Percentiles rank a stretch among this genome's conserved stretches.
phyloP scores from a whole-genome alignment of 768 basidiomycete genomes.

The Amanita jacksonii region DNA sequence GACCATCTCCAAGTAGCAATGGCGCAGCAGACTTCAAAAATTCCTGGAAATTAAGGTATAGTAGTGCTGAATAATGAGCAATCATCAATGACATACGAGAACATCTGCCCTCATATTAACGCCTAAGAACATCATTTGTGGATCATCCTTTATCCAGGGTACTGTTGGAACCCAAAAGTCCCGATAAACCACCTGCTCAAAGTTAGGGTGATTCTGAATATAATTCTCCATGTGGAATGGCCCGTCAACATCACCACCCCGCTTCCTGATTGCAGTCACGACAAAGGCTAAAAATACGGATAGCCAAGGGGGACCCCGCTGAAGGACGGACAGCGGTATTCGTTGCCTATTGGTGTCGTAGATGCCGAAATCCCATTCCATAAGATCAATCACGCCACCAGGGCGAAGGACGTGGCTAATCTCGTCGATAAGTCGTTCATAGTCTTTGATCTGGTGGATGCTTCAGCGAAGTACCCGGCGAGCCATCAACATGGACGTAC shows the following conservation, averaged over 20 bases:
- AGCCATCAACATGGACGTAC: constrained; percentile 30
- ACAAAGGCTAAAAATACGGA: constrained; percentile 53
- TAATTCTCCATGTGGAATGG: constrained; percentile 46
- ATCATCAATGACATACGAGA: constrained; percentile 25
- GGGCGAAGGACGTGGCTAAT: constrained; percentile 59
- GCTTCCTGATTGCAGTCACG: constrained; percentile 40
- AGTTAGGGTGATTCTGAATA: constrained; percentile 42
- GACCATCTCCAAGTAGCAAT: constrained; percentile 53
- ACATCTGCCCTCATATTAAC: constrained; percentile 49
- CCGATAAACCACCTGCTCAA: constrained; percentile 48
- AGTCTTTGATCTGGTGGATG: constrained; percentile 54
- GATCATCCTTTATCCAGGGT: constrained; percentile 38
- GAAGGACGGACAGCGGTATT: constrained; percentile 31
- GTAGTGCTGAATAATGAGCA: neutral
- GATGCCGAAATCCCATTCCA: constrained; percentile 63
- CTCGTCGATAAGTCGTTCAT: constrained; percentile 51
- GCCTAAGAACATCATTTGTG: constrained; percentile 28
- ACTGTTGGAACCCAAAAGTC: constrained; percentile 59
- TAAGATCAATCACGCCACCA: constrained; percentile 54
- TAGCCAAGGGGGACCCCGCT: constrained; percentile 45
- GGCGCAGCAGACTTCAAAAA: constrained; percentile 63
- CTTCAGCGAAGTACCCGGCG: constrained; percentile 8
- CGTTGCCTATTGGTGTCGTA: constrained; percentile 42
- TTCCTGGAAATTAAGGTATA: constrained; percentile 26
- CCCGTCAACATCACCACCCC: constrained; percentile 58